Percentiles rank a stretch among this genome's conserved stretches.
These are phyloP conservation scores for Cruciata laevipes DNA, from an alignment of 257 asterid genomes.

Conservation along the genomic window DNA sequence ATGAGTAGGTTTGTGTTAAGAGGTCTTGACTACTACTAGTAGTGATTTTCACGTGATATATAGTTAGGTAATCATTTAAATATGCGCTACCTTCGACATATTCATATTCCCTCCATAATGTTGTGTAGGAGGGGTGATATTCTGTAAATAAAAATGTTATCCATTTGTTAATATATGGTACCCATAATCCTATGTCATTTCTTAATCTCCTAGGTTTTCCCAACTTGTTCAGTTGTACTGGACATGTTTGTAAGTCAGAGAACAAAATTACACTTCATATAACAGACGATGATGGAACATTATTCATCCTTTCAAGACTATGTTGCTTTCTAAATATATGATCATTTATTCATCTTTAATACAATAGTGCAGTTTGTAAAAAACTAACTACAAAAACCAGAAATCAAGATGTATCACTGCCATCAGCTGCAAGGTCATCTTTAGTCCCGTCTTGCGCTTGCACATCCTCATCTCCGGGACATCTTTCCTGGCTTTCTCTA, in stretches of 20 bases:
- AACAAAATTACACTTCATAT: too few relatives aligned
- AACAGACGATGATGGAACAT: too few relatives aligned
- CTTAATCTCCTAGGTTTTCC: neutral
- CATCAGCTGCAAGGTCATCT: slow-evolving; percentile 20
- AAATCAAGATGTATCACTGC: slow-evolving; percentile 18
- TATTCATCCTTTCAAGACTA: too few relatives aligned
- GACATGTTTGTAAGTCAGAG: too few relatives aligned
- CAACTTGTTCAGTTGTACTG: too few relatives aligned
- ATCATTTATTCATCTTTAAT: too few relatives aligned
- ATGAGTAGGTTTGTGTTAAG: neutral
- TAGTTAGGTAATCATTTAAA: slow-evolving; percentile 25
- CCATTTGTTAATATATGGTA: neutral
- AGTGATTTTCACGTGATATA: slow-evolving; percentile 28
- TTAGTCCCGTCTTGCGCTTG: slow-evolving; percentile 45
- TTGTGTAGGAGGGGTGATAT: slow-evolving; percentile 21
- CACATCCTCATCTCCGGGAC: slow-evolving; percentile 29
- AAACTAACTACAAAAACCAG: neutral
- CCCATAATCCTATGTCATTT: neutral
- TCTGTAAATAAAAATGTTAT: slow-evolving; percentile 37
- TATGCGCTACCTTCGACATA: slow-evolving; percentile 18
- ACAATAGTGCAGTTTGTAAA: neutral
- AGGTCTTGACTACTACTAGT: slow-evolving; percentile 7
- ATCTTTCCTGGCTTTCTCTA: slow-evolving; percentile 27
- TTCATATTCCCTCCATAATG: slow-evolving; percentile 17
- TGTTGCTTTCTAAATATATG: too few relatives aligned